These are phyloP conservation scores for Tuctoria greenei DNA, from an alignment of 176 grass and related monocot species.

Conservation along the genomic window DNA sequence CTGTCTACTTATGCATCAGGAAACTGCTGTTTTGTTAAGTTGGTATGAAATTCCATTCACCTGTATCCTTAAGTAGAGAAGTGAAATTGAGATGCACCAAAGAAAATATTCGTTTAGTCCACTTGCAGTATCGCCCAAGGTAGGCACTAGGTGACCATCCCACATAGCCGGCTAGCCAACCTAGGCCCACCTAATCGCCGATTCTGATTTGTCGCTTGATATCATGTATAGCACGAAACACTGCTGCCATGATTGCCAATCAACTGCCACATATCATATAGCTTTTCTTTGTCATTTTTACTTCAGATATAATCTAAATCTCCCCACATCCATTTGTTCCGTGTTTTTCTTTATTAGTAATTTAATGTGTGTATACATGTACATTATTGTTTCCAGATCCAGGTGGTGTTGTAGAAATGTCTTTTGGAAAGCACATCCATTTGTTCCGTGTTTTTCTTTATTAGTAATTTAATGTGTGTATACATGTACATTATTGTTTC, in stretches of 20 bases:
- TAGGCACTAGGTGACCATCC: not conserved
- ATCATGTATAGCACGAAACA: not conserved
- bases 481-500: conserved; percentile 33
- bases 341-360: not conserved
- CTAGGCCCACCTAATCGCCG: not conserved
- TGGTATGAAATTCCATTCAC: not conserved
- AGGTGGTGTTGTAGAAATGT: conserved; percentile 50
- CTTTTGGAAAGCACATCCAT: conserved; percentile 70
- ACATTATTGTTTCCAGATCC: conserved; percentile 33
- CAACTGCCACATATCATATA: not conserved
- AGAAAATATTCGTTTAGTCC: conserved; percentile 4
- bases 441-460: conserved; percentile 16
- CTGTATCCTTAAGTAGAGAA: conserved; percentile 17
- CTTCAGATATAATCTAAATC: not conserved
- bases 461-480: conserved; percentile 1
- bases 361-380: conserved; percentile 22
- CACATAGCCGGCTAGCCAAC: not conserved
- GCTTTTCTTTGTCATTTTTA: not conserved
- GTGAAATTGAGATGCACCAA: not conserved
- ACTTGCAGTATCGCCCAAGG: not conserved
- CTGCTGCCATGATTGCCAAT: not conserved
- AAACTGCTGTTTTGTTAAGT: not conserved
- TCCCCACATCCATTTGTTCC: conserved; percentile 8
- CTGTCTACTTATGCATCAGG: not conserved
- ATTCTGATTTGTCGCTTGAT: not conserved